Conservation (phyloP, 1,284 basidiomycete genomes). For the Mycosarcoma maydis region DNA sequence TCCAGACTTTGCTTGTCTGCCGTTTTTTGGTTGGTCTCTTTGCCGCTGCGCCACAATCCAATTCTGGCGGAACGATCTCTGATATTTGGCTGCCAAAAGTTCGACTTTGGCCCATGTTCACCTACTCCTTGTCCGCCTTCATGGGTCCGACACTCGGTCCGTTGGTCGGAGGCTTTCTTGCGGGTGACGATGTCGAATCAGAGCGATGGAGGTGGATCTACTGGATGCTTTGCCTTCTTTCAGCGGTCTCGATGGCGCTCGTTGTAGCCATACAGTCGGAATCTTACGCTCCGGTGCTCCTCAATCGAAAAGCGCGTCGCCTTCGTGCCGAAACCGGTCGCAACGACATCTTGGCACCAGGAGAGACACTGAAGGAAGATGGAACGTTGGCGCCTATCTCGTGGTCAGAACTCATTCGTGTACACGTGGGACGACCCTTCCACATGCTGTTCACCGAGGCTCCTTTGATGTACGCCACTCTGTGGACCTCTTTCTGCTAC, state of each 20-base stretch:
- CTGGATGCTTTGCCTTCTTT: conserved; percentile 33
- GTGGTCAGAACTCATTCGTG: conserved; percentile 25
- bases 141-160: conserved; percentile 40
- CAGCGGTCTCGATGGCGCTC: conserved; percentile 23
- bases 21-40: conserved; percentile 50
- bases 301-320: conserved; percentile 22
- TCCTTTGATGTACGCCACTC: conserved; percentile 42
- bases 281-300: conserved; percentile 47
- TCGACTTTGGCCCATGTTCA: conserved; percentile 47
- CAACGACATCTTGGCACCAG: conserved; percentile 23
- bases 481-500: conserved; percentile 46
- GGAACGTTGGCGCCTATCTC: conserved; percentile 15
- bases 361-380: conserved; percentile 10
- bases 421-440: conserved; percentile 39
- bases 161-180: conserved; percentile 30
- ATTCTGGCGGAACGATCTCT: conserved; percentile 35
- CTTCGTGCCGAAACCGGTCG: conserved; percentile 13
- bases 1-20: conserved; percentile 38
- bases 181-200: conserved; percentile 9
- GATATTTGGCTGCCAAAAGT: conserved; percentile 35
- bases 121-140: conserved; percentile 44
- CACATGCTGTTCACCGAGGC: conserved; percentile 41
- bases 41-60: conserved; percentile 42
- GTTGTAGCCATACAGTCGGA: conserved; percentile 28
- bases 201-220: conserved; percentile 48